Base-by-base conservation (phyloP, 163 green algal species). In the Chlorella variabilis region DNA sequence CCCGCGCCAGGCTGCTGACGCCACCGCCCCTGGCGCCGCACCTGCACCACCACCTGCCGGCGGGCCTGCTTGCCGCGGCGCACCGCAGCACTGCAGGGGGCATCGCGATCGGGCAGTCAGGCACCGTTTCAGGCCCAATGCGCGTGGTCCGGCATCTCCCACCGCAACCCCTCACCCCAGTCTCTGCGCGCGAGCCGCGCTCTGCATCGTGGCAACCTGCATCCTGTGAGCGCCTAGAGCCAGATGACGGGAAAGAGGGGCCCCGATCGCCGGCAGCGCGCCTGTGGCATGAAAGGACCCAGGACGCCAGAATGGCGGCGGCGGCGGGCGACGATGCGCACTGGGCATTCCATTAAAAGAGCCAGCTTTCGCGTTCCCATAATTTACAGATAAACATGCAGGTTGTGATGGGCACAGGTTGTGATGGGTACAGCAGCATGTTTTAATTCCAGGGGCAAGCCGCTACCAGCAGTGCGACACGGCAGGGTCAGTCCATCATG, bases 31-130 rank as follows among this genome's bases (percentile, higher is more conserved):
- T 41, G 62, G 27, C 62, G 9, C 65, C 59, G 31, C 39, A 73
- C 66, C 66, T 73, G 27, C 23, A 73, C 66, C 59, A 38, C 59
- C 59, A 67, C 18, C n/a, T 67, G 59, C n/a, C 59, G 27, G 8
- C n/a, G 59, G n/a, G n/a, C n/a, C n/a, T 38, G 59, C 59, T 38
- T 67, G 59, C 59, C 59, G 8, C 29, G 59, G 59, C 59, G 59
- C 59, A 67, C 59, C n/a, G 59, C 59, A 17, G 29, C 27, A 17
- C 59, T 67, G 59, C 59, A 62, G 59, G n/a, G n/a, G n/a, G n/a
- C n/a, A n/a, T n/a, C n/a, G n/a, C n/a, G n/a, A 67, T 67, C 59
- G n/a, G 9, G 9, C 18, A 33, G 27, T 67, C 20, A 36, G 29
- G 29, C n/a, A 38, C 59, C 8, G 3, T 17, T 6, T 33, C 5